These are phyloP conservation scores for Phytophthora tentaculata DNA, from an alignment of 352 stramenopile genomes.

Conservation along the genomic window DNA sequence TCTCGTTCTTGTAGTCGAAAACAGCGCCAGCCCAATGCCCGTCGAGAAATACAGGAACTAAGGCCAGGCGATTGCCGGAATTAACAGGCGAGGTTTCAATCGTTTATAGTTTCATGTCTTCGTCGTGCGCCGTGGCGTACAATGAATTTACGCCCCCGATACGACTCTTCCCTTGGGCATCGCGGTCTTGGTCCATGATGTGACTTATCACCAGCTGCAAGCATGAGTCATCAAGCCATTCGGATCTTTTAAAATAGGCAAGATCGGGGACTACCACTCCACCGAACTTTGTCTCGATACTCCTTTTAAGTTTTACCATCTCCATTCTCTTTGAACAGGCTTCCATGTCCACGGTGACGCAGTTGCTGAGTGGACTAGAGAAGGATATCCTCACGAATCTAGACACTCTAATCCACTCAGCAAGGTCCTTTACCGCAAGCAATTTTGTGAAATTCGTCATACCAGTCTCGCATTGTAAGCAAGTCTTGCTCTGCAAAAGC, in stretches of 20 bases:
- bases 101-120: neutral
- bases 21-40: neutral
- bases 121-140: neutral
- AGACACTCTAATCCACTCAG: too few species aligned
- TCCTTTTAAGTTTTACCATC: constrained; percentile 1
- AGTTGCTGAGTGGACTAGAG: constrained; percentile 11
- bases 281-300: neutral
- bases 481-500: too few species aligned
- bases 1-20: neutral
- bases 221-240: constrained; percentile 17
- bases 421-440: too few species aligned
- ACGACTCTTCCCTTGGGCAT: neutral
- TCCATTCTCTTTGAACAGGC: constrained; percentile 8
- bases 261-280: neutral
- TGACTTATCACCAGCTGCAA: neutral
- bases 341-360: constrained; percentile 1
- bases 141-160: neutral
- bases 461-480: neutral
- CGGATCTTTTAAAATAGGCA: constrained; percentile 6
- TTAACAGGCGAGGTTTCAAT: neutral
- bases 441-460: neutral
- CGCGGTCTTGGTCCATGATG: neutral
- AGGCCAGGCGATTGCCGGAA: neutral
- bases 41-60: neutral
- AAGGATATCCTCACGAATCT: neutral